phyloP scores from a whole-genome alignment of 305 asterid species.

The Rubia balearica region DNA sequence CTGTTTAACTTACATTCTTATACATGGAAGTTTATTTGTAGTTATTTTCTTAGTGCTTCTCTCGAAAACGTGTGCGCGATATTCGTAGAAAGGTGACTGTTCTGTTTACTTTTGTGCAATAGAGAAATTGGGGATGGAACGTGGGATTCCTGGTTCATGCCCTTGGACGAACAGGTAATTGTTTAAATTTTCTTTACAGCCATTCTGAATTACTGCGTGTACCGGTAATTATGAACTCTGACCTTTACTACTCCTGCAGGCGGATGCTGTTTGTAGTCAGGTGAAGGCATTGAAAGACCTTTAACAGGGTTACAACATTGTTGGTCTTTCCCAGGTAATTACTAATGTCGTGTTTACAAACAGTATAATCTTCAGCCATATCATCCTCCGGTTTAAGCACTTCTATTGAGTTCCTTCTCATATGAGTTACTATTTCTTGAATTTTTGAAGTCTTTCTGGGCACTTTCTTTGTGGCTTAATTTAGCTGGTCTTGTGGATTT shows the following conservation, averaged over 20 bases:
- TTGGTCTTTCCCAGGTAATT: constrained; percentile 93
- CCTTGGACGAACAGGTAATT: constrained; percentile 65
- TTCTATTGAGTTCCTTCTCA: neutral
- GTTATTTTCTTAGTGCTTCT: neutral
- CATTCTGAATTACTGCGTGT: neutral
- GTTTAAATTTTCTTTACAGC: neutral
- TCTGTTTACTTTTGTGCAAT: constrained; percentile 15
- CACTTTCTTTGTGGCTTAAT: neutral
- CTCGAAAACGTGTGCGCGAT: neutral
- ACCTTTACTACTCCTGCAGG: constrained; percentile 39
- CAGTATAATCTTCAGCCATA: no score
- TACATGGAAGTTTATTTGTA: neutral
- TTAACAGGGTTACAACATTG: constrained; percentile 74
- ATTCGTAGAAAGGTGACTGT: neutral
- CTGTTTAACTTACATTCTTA: neutral
- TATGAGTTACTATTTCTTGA: neutral
- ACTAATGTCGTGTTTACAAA: no score
- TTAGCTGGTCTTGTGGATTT: neutral
- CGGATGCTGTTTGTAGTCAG: constrained; percentile 73
- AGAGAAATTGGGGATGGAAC: constrained; percentile 91
- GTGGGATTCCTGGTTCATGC: constrained; percentile 97
- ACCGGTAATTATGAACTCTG: constrained; percentile 15
- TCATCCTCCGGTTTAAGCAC: no score
- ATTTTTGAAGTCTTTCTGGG: neutral
- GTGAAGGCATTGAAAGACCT: constrained; percentile 88